phyloP scores from a whole-genome alignment of 805 yeast species.

The Nadsonia fulvescens region DNA sequence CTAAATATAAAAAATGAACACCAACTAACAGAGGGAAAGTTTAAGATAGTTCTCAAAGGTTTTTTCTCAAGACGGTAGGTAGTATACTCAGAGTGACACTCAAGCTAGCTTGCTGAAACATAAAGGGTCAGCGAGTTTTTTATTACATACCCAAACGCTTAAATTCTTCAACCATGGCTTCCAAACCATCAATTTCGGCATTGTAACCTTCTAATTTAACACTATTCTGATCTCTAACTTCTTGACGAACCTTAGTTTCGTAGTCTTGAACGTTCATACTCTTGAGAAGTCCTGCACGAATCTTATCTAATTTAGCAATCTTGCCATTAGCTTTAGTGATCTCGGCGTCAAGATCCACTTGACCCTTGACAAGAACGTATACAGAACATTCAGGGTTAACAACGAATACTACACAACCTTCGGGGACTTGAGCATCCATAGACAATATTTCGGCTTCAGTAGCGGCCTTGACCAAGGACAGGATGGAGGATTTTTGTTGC shows the following conservation, averaged over 20 bases:
- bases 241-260: slow-evolving; percentile 64
- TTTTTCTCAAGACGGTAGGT: too few species aligned
- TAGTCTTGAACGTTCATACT: slow-evolving; percentile 57
- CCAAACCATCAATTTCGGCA: slow-evolving; percentile 84
- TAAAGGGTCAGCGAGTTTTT: too few species aligned
- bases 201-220: slow-evolving; percentile 46
- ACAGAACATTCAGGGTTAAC: slow-evolving; percentile 70
- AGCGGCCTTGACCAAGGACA: slow-evolving; percentile 82
- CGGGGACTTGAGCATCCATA: slow-evolving; percentile 41
- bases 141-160: slow-evolving; percentile 50
- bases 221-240: slow-evolving; percentile 61
- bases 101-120: too few species aligned
- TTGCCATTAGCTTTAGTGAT: slow-evolving; percentile 67
- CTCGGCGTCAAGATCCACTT: slow-evolving; percentile 82
- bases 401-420: slow-evolving; percentile 77
- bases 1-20: too few species aligned
- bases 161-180: slow-evolving; percentile 69
- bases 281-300: slow-evolving; percentile 48
- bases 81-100: too few species aligned
- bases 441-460: slow-evolving; percentile 48
- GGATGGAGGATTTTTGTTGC: slow-evolving; percentile 71
- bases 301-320: slow-evolving; percentile 43
- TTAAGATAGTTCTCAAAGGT: too few species aligned
- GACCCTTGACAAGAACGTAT: slow-evolving; percentile 85
- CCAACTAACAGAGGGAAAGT: too few species aligned